Evolutionary conservation across 768 basidiomycete genomes (phyloP).

Genomic region (Chalciporus piperatus): DNA sequence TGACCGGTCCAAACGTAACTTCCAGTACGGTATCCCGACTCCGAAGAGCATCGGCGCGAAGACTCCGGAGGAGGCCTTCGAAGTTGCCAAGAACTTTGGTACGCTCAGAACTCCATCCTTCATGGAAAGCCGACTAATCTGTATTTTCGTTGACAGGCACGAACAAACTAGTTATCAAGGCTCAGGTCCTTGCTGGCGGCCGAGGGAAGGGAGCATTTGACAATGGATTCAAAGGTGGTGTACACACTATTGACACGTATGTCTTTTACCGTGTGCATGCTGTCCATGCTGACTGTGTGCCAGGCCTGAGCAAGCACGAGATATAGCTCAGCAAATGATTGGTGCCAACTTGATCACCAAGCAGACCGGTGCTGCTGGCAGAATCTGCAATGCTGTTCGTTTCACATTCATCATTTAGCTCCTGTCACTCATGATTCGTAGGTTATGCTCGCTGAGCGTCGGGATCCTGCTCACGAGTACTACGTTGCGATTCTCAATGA

Average conservation of each 20-base stretch:
- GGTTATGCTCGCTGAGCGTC: conserved; percentile 98
- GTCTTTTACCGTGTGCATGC: conserved; percentile 3
- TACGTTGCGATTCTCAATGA: conserved; percentile 97
- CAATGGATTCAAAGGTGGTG: conserved; percentile 95
- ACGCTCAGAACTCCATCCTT: conserved; percentile 18
- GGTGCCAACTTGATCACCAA: conserved; percentile 96
- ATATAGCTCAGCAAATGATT: conserved; percentile 89
- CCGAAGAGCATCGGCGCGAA: conserved; percentile 89
- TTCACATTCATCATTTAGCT: conserved; percentile 1
- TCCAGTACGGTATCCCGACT: conserved; percentile 91
- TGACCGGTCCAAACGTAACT: neutral
- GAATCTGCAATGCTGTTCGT: conserved; percentile 91
- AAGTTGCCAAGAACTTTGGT: conserved; percentile 90
- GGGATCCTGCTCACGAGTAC: conserved; percentile 93
- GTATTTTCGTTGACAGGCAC: conserved; percentile 44
- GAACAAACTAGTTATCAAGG: conserved; percentile 90
- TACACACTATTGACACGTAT: conserved; percentile 89
- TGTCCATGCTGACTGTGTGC: conserved; percentile 6
- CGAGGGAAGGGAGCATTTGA: conserved; percentile 97
- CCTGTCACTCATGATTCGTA: conserved; percentile 31
- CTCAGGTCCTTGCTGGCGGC: conserved; percentile 97
- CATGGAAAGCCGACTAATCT: neutral
- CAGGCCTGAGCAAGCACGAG: conserved; percentile 86
- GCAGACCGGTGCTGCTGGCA: conserved; percentile 90
- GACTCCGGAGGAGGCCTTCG: conserved; percentile 83